Evolutionary conservation across 2,329 filamentous ascomycete species (phyloP), one percentile per base, ranked within the genome.

Genomic region (Aspergillus neotritici): DNA sequence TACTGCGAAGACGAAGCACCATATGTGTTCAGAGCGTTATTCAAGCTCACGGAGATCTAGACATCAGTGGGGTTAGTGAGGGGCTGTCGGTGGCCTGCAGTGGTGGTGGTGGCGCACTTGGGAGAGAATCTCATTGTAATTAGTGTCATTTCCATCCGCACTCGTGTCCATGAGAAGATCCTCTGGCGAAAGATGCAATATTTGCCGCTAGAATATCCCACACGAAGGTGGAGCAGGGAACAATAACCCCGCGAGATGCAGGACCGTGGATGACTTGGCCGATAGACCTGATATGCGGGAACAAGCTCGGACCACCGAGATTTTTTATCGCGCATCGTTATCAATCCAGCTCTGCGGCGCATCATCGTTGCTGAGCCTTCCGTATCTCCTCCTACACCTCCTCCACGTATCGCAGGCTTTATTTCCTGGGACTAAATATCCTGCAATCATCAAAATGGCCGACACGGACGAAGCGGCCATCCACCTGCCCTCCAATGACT

Each of bases 391-490:
- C 13, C 28, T 8, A 34, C 15, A n/a, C n/a, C 31, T 28, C 17
- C n/a, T 33, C 10, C 36, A 15, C 29, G 25, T n/a, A 37, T n/a
- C 32, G 30, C 8, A 6, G 21, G 21, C 6, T 25, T 25, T 12
- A 32, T 12, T 14, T 13, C 10, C n/a, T 14, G 16, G 30, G 13
- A 17, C 13, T 1, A 28, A 17, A 11, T n/a, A 28, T 31, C n/a
- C 29, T 17, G 33, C 14, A 4, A 21, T 35, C 38, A 41, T 33
- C 46, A 54, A 21, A 30, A 72, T 72, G 69, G 68, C 67, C 3
- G 69, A 72, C 53, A 62, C 60, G 42, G 70, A 72, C 40, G 69
- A 72, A 52, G 69, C 69, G 40, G 61, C 54, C 31, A 60, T 71
- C 31, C 57, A 59, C 32, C 55, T 56, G 21, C 56, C 56, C 7